A percentile compares a stretch with the other conserved stretches of the same genome.
These are phyloP conservation scores for Pulveroboletus ravenelii DNA, from an alignment of 768 basidiomycete species.

Conservation along the genomic window DNA sequence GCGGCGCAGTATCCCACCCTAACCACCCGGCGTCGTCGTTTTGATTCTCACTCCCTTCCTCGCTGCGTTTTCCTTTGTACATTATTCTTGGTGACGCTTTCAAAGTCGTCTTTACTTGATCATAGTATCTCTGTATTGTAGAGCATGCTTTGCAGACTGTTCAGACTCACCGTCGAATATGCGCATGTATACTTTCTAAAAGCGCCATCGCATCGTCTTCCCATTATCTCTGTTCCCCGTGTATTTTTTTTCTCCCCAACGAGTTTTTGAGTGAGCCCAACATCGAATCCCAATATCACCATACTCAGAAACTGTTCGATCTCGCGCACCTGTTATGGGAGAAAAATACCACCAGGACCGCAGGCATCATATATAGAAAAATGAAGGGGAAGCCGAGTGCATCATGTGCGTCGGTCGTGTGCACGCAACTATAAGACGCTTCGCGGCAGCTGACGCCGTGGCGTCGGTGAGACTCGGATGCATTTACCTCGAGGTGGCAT, in stretches of 20 bases:
- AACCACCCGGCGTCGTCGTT: neutral
- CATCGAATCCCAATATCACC: neutral
- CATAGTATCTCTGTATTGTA: neutral
- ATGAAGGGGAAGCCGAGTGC: neutral
- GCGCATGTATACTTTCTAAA: neutral
- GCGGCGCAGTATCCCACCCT: slow-evolving; percentile 9
- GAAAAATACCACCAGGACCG: neutral
- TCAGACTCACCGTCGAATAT: neutral
- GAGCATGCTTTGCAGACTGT: neutral
- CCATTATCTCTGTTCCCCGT: neutral
- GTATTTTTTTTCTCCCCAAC: neutral
- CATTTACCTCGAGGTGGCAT: too few species aligned
- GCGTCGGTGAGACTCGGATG: neutral
- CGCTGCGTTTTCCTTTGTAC: neutral
- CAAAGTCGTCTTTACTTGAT: neutral
- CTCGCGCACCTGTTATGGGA: neutral
- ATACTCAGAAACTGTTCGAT: neutral
- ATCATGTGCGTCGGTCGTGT: neutral
- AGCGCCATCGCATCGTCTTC: neutral
- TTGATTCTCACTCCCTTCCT: neutral
- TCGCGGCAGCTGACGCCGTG: slow-evolving; percentile 4
- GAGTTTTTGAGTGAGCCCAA: neutral
- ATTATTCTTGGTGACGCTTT: neutral
- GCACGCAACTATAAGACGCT: neutral
- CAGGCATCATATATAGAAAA: neutral